Evolutionary conservation across 1,284 basidiomycete species (phyloP).

Genomic region (Sanguinoderma infundibulare): DNA sequence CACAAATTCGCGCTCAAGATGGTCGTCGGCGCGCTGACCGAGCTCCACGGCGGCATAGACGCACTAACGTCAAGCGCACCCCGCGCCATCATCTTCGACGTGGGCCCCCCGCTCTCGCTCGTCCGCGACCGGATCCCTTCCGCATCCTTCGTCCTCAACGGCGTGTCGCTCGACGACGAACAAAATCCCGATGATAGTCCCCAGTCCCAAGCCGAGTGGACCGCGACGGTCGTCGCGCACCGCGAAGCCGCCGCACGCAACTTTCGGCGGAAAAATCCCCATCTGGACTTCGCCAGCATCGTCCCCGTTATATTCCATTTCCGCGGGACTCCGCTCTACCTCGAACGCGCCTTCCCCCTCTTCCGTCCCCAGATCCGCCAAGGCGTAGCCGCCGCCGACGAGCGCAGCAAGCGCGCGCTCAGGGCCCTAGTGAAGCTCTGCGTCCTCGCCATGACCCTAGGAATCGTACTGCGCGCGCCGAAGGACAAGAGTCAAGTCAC

Average conservation of each 20-base stretch:
- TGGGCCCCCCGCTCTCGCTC: background rate
- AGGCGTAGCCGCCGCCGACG: no score
- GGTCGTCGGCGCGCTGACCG: background rate
- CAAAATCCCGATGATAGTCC: background rate
- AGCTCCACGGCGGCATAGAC: background rate
- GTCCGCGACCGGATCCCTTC: background rate
- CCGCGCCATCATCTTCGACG: background rate
- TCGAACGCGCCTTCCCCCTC: background rate
- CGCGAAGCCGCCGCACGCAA: background rate
- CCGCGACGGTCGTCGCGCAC: background rate
- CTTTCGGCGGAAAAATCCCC: background rate
- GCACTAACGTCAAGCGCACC: background rate
- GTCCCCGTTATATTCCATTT: background rate
- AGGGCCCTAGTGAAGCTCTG: background rate
- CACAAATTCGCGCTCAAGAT: background rate
- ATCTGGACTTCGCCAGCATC: background rate
- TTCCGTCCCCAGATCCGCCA: background rate
- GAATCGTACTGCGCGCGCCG: background rate
- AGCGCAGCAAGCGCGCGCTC: background rate
- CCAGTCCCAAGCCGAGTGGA: background rate
- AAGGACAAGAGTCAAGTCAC: background rate
- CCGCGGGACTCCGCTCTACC: background rate
- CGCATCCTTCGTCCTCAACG: background rate
- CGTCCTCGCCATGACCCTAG: background rate
- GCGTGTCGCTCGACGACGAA: background rate